Evolutionary conservation across 2,329 filamentous ascomycete species (phyloP).

Genomic region (Raffaelea albimanens): DNA sequence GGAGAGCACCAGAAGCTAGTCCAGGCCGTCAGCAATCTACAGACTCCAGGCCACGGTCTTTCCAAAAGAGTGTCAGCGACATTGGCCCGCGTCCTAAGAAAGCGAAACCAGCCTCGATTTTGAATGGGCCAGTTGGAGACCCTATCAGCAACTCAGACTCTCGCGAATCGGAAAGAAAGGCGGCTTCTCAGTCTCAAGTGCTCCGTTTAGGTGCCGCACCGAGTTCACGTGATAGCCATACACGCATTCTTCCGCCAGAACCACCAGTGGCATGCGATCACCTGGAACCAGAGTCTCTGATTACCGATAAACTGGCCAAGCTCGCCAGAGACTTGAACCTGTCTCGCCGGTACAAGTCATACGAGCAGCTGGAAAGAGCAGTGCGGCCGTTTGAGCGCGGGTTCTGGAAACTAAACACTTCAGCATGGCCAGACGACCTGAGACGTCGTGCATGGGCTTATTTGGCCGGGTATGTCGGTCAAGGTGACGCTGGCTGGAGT

Average conservation of each 20-base stretch:
- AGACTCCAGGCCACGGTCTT: too few relatives aligned
- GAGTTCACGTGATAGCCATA: slow-evolving; percentile 8
- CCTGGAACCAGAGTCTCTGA: slow-evolving; percentile 37
- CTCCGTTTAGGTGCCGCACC: too few relatives aligned
- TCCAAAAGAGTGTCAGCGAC: too few relatives aligned
- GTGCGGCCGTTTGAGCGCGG: slow-evolving; percentile 60
- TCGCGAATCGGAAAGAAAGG: too few relatives aligned
- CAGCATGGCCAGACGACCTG: slow-evolving; percentile 37
- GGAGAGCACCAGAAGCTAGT: too few relatives aligned
- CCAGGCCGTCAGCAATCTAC: too few relatives aligned
- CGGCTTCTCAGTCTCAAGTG: too few relatives aligned
- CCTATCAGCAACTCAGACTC: too few relatives aligned
- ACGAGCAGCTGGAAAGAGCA: slow-evolving; percentile 25
- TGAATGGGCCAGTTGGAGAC: too few relatives aligned
- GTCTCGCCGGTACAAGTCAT: slow-evolving; percentile 42
- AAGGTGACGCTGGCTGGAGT: slow-evolving; percentile 57
- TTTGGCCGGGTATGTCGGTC: slow-evolving; percentile 48
- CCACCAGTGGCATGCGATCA: slow-evolving; percentile 37
- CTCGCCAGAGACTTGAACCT: slow-evolving; percentile 45
- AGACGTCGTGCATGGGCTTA: slow-evolving; percentile 52
- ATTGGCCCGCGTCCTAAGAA: too few relatives aligned
- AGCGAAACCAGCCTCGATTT: too few relatives aligned
- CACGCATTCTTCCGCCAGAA: slow-evolving; percentile 44
- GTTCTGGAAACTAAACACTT: slow-evolving; percentile 61
- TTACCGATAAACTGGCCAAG: slow-evolving; percentile 45